Conservation (phyloP, 352 stramenopile genomes). For the Phytopythium aichiense region DNA sequence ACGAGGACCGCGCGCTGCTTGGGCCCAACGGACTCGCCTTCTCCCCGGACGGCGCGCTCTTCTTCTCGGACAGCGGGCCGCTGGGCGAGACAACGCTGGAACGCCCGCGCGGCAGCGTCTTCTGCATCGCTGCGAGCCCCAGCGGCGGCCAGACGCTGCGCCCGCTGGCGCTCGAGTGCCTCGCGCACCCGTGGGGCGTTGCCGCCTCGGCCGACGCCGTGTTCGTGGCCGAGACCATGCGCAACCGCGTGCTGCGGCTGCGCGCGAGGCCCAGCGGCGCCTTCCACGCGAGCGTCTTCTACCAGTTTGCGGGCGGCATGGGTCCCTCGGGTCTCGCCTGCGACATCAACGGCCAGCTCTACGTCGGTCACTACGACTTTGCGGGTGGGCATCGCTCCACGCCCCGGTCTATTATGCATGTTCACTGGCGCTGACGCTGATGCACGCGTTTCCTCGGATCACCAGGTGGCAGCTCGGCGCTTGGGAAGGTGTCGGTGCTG, state of each 20-base stretch:
- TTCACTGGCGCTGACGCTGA: too few species aligned
- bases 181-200: constrained; percentile 81
- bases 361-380: constrained; percentile 86
- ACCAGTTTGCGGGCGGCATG: constrained; percentile 78
- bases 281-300: constrained; percentile 77
- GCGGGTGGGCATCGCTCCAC: constrained; percentile 27
- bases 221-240: constrained; percentile 75
- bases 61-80: constrained; percentile 84
- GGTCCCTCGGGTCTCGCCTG: constrained; percentile 72
- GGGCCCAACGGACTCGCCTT: constrained; percentile 71
- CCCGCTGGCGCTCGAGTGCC: constrained; percentile 61
- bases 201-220: constrained; percentile 39
- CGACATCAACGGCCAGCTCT: constrained; percentile 53
- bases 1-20: constrained; percentile 76
- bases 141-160: constrained; percentile 72
- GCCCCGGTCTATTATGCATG: too few species aligned
- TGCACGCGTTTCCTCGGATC: background rate
- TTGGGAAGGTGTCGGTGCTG: constrained; percentile 73
- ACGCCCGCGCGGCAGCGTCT: constrained; percentile 71
- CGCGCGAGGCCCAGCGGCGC: constrained; percentile 55
- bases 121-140: constrained; percentile 56
- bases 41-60: constrained; percentile 50
- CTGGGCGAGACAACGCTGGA: constrained; percentile 86
- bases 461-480: constrained; percentile 20
- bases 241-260: constrained; percentile 75